Conservation (phyloP, 2,329 filamentous ascomycete species). For the Botrytis galanthina region DNA sequence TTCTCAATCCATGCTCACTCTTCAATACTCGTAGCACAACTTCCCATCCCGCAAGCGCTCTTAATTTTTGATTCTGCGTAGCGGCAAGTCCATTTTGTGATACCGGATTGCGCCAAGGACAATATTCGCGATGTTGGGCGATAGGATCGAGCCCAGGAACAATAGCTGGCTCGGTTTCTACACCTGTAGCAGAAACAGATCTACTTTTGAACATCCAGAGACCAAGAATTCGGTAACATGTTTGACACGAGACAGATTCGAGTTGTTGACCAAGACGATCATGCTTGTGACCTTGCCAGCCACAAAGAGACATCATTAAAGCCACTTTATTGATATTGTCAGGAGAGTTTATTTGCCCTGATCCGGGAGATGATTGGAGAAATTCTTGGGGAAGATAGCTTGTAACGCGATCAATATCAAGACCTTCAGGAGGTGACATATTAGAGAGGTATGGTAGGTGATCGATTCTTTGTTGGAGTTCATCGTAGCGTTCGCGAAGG, state of each 20-base stretch:
- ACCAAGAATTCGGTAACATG: slow-evolving; percentile 83
- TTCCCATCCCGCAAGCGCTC: slow-evolving; percentile 51
- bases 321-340: slow-evolving; percentile 56
- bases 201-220: slow-evolving; percentile 92
- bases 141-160: slow-evolving; percentile 68
- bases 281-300: slow-evolving; percentile 61
- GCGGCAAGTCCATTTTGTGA: slow-evolving; percentile 53
- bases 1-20: slow-evolving; percentile 49
- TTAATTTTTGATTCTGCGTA: slow-evolving; percentile 36
- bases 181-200: slow-evolving; percentile 54
- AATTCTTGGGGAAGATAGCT: slow-evolving; percentile 53
- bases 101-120: slow-evolving; percentile 69
- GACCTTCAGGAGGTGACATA: slow-evolving; percentile 49
- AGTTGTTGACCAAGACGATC: slow-evolving; percentile 34
- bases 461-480: slow-evolving; percentile 52
- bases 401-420: slow-evolving; percentile 52
- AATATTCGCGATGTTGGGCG: slow-evolving; percentile 77
- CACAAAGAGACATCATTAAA: slow-evolving; percentile 67
- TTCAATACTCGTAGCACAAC: slow-evolving; percentile 53
- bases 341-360: neutral
- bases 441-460: slow-evolving; percentile 63
- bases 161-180: slow-evolving; percentile 53
- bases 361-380: slow-evolving; percentile 27
- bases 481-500: slow-evolving; percentile 64
- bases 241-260: slow-evolving; percentile 62